Conservation (phyloP, 75 land plant species). For the Ceratopteris richardii region DNA sequence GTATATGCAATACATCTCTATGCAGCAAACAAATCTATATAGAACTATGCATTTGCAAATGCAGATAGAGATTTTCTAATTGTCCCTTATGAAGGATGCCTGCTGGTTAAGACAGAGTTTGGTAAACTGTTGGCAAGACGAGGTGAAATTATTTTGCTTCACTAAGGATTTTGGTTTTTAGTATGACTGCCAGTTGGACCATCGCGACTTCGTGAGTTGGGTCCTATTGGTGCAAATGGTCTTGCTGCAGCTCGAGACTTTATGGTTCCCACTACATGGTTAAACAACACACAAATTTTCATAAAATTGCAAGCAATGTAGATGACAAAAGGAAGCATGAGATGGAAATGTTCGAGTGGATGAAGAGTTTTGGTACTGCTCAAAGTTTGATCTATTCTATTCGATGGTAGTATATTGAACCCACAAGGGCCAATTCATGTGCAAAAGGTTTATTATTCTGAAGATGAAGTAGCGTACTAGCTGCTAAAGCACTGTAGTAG, state of each 20-base stretch:
- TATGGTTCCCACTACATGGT: constrained; percentile 77
- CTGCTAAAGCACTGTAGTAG: too few relatives aligned
- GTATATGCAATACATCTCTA: constrained; percentile 98
- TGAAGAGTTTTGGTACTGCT: too few relatives aligned
- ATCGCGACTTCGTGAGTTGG: constrained; percentile 92
- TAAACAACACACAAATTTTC: constrained; percentile 43
- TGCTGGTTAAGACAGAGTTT: constrained; percentile 87
- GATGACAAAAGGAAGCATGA: too few relatives aligned
- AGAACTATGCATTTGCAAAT: constrained; percentile 81
- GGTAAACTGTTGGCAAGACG: constrained; percentile 76
- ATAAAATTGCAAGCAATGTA: too few relatives aligned
- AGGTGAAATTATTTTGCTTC: constrained; percentile 86
- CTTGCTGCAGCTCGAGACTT: constrained; percentile 86
- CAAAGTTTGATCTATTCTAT: too few relatives aligned
- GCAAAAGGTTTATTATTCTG: too few relatives aligned
- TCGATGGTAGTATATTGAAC: too few relatives aligned
- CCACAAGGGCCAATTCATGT: too few relatives aligned
- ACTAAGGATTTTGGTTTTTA: constrained; percentile 83
- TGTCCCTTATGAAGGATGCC: constrained; percentile 86
- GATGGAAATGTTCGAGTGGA: too few relatives aligned
- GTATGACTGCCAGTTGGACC: constrained; percentile 90
- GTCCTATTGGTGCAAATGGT: constrained; percentile 98
- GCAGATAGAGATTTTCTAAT: constrained; percentile 96
- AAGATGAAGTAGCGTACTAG: too few relatives aligned
- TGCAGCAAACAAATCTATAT: constrained; percentile 86